Conservation (phyloP, 1,284 basidiomycete genomes). For the Spongiforma sp. region DNA sequence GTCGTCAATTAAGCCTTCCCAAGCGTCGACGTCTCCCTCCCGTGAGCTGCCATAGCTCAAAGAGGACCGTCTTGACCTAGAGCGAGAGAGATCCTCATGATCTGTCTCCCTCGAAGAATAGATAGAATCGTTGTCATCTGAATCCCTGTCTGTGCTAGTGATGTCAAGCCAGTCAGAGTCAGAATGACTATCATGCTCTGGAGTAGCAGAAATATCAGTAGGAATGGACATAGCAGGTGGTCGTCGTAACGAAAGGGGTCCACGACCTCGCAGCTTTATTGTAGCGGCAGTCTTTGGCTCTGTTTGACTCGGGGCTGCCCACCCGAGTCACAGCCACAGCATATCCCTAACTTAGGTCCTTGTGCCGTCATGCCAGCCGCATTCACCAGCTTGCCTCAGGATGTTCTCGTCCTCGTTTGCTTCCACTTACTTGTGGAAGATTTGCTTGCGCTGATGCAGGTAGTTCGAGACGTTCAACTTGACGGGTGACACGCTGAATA, state of each 20-base stretch:
- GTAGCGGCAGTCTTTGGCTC: constrained; percentile 30
- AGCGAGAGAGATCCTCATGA: constrained; percentile 55
- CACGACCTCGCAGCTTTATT: constrained; percentile 23
- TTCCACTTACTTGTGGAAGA: constrained; percentile 43
- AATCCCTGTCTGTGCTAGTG: constrained; percentile 61
- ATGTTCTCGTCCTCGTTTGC: constrained; percentile 42
- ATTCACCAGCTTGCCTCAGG: constrained; percentile 44
- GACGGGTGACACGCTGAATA: constrained; percentile 18
- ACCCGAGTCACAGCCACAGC: constrained; percentile 12
- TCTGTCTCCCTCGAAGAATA: constrained; percentile 59
- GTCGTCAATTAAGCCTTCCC: constrained; percentile 75
- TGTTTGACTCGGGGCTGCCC: constrained; percentile 26
- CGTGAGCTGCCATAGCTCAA: constrained; percentile 67
- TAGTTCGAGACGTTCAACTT: constrained; percentile 23
- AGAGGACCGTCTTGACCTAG: constrained; percentile 69
- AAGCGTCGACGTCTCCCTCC: constrained; percentile 69
- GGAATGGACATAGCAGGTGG: constrained; percentile 39
- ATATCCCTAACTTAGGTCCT: background rate
- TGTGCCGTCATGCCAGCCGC: background rate
- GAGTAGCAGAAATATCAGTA: constrained; percentile 45
- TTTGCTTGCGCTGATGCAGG: constrained; percentile 55
- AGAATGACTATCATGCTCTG: constrained; percentile 68
- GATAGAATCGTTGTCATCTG: constrained; percentile 72
- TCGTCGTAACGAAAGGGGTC: constrained; percentile 37
- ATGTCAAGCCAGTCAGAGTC: constrained; percentile 85